phyloP scores from a whole-genome alignment of 495 filamentous ascomycete species.

The Podospora didyma region DNA sequence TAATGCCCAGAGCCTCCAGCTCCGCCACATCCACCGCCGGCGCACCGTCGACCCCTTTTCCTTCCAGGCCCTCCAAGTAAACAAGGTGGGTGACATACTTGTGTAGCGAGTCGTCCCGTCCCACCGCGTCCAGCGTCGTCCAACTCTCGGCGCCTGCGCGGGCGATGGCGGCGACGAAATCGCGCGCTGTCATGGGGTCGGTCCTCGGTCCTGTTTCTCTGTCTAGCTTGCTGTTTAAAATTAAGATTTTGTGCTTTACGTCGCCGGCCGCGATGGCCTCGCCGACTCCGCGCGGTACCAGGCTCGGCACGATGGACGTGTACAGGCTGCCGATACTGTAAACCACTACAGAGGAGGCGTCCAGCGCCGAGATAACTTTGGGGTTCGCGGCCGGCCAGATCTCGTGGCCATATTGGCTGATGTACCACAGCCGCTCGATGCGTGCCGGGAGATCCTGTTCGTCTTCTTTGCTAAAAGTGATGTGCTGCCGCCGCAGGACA shows the following conservation, averaged over 20 bases:
- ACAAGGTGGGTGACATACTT: conserved; percentile 80
- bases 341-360: conserved; percentile 61
- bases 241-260: conserved; percentile 70
- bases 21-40: conserved; percentile 66
- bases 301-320: conserved; percentile 69
- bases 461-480: conserved; percentile 68
- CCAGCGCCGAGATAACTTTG: conserved; percentile 64
- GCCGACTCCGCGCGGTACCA: conserved; percentile 66
- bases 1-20: conserved; percentile 65
- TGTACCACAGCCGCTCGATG: conserved; percentile 89
- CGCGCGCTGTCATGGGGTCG: conserved; percentile 60
- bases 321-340: conserved; percentile 92
- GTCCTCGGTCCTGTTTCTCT: conserved; percentile 72
- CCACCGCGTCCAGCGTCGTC: conserved; percentile 43
- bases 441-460: conserved; percentile 65
- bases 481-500: conserved; percentile 71
- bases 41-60: conserved; percentile 14
- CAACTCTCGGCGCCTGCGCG: conserved; percentile 51
- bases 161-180: conserved; percentile 77
- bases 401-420: conserved; percentile 91
- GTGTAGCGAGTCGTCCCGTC: conserved; percentile 12
- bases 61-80: conserved; percentile 64
- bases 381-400: conserved; percentile 79
- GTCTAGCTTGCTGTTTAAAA: conserved; percentile 78
- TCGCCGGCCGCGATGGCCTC: conserved; percentile 39